Percentiles rank a stretch among this genome's conserved stretches.
Evolutionary conservation across 257 asterid species (phyloP).

Genomic region (Cynanchum wilfordii): DNA sequence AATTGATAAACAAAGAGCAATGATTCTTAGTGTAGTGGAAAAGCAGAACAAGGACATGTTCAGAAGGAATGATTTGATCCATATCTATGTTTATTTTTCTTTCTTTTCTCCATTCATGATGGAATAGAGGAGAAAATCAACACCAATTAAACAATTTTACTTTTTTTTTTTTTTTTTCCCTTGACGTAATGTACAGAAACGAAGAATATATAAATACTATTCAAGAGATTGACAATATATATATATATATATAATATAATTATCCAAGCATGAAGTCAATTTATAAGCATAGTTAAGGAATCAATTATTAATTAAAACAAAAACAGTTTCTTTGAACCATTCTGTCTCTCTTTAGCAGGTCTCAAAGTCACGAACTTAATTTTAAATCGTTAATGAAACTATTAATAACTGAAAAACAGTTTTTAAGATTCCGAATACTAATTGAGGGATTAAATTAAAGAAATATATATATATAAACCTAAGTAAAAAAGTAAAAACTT

Average conservation of each 20-base stretch:
- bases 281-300: constrained; percentile 13
- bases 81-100: too few relatives aligned
- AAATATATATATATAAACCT: background rate
- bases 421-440: constrained; percentile 6
- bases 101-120: constrained; percentile 10
- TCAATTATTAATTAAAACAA: constrained; percentile 10
- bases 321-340: constrained; percentile 4
- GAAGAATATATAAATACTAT: background rate
- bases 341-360: too few relatives aligned
- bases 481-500: background rate
- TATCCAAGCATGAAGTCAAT: constrained; percentile 12
- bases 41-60: constrained; percentile 24
- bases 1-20: constrained; percentile 8
- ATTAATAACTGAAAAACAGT: too few relatives aligned
- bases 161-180: too few relatives aligned
- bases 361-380: too few relatives aligned
- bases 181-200: background rate
- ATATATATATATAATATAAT: constrained; percentile 2
- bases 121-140: constrained; percentile 13
- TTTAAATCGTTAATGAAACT: too few relatives aligned
- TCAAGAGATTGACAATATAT: background rate
- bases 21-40: constrained; percentile 25
- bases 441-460: background rate
- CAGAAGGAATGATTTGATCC: constrained; percentile 15
- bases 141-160: constrained; percentile 6